phyloP scores from a whole-genome alignment of 345 rosid genomes.

The Ceriops decandra region DNA sequence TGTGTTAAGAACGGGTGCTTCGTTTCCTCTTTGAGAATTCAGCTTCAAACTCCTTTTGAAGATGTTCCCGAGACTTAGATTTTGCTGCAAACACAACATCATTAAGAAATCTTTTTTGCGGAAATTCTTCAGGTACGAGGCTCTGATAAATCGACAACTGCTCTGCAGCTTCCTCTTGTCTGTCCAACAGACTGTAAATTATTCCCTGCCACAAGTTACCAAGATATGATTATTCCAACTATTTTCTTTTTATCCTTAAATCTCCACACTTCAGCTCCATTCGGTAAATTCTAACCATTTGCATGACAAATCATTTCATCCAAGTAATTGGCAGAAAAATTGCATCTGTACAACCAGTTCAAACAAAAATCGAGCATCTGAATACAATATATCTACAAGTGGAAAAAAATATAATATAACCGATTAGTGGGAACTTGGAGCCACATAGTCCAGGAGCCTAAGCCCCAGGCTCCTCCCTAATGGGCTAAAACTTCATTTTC shows the following conservation, averaged over 20 bases:
- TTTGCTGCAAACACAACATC: constrained; percentile 73
- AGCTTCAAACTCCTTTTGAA: constrained; percentile 51
- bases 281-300: background rate
- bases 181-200: constrained; percentile 71
- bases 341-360: too few relatives aligned
- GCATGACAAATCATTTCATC: background rate
- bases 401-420: too few relatives aligned
- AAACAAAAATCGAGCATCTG: too few relatives aligned
- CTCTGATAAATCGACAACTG: constrained; percentile 67
- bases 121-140: constrained; percentile 87
- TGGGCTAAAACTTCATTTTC: too few relatives aligned
- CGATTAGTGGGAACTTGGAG: too few relatives aligned
- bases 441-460: too few relatives aligned
- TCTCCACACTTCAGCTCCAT: background rate
- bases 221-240: background rate
- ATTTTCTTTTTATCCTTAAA: background rate
- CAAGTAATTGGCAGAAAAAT: background rate
- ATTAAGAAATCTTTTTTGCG: constrained; percentile 72
- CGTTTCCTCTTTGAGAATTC: constrained; percentile 30
- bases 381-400: too few relatives aligned
- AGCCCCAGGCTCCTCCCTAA: too few relatives aligned
- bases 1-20: background rate
- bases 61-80: constrained; percentile 46
- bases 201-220: constrained; percentile 55
- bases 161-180: constrained; percentile 68